A percentile compares a stretch with the other conserved stretches of the same genome.
Evolutionary conservation across 768 basidiomycete species (phyloP).

Genomic region (Cubamyces lactineus): DNA sequence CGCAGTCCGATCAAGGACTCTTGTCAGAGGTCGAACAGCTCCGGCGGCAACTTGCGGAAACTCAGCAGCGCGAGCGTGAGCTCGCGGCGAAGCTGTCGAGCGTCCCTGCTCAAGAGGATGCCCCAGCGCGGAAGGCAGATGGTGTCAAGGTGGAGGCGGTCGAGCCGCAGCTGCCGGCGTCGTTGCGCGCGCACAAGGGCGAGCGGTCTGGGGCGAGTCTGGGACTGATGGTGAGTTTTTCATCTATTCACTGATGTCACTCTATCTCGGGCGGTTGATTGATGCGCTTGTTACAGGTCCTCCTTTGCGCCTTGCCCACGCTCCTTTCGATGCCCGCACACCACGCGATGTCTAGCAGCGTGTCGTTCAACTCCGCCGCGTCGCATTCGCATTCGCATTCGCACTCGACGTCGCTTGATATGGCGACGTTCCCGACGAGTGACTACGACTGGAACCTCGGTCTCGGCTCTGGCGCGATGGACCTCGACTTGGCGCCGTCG

Average conservation of each 20-base stretch:
- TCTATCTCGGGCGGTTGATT: conserved; percentile 8
- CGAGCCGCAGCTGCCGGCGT: conserved; percentile 52
- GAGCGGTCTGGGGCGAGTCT: conserved; percentile 67
- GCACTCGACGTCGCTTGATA: conserved; percentile 45
- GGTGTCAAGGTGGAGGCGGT: conserved; percentile 60
- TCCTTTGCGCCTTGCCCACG: conserved; percentile 76
- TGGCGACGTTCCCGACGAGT: conserved; percentile 32
- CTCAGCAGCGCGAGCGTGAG: conserved; percentile 67
- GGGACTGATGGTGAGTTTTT: conserved; percentile 65
- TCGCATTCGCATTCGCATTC: conserved; percentile 39
- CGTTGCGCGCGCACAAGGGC: conserved; percentile 45
- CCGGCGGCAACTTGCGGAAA: conserved; percentile 62
- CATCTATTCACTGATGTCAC: conserved; percentile 9
- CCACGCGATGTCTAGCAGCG: conserved; percentile 47
- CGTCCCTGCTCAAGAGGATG: conserved; percentile 34
- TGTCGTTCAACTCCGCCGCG: conserved; percentile 55
- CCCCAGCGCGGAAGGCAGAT: conserved; percentile 28
- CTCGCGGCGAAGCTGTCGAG: conserved; percentile 64
- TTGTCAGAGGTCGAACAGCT: conserved; percentile 68
- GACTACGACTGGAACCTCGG: conserved; percentile 51
- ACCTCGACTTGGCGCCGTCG: conserved; percentile 35
- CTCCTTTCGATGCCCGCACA: conserved; percentile 71
- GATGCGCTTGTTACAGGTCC: conserved; percentile 50
- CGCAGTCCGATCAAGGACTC: conserved; percentile 42
- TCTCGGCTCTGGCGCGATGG: conserved; percentile 32